These are phyloP conservation scores for Aspergillus sp. DNA, from an alignment of 2,329 filamentous ascomycete genomes.

Conservation along the genomic window DNA sequence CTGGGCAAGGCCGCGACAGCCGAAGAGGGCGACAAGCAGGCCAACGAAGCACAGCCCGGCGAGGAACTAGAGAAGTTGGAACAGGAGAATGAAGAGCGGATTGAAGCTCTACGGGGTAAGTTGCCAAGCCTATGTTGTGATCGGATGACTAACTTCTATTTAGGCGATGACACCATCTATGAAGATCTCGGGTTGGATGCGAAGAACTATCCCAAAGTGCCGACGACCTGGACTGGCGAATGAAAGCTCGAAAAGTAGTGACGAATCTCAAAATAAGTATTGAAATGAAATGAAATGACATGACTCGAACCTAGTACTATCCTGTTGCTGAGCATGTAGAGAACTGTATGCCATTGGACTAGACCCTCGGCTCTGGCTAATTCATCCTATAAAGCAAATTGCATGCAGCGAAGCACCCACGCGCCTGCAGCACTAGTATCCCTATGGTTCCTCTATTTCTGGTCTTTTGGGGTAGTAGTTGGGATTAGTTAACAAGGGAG, in stretches of 20 bases:
- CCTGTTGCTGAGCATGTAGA: neutral
- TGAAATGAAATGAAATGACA: neutral
- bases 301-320: too few species aligned
- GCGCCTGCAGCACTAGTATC: neutral
- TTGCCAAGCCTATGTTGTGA: neutral
- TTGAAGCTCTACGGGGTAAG: slow-evolving; percentile 59
- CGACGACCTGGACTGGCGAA: slow-evolving; percentile 58
- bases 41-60: slow-evolving; percentile 63
- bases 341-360: neutral
- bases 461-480: too few species aligned
- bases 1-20: slow-evolving; percentile 39
- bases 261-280: neutral
- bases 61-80: slow-evolving; percentile 75
- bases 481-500: too few species aligned
- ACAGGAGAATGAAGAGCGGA: slow-evolving; percentile 70
- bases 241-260: neutral
- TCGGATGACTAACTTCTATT: neutral
- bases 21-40: slow-evolving; percentile 47
- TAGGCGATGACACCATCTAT: slow-evolving; percentile 63
- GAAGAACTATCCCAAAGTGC: slow-evolving; percentile 65
- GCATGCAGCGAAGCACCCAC: neutral
- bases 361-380: neutral
- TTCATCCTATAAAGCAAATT: neutral
- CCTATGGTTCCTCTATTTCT: too few species aligned
- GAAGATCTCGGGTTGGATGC: slow-evolving; percentile 59